These are phyloP conservation scores for Ramaria sp. DNA, from an alignment of 768 basidiomycete genomes.

Conservation along the genomic window DNA sequence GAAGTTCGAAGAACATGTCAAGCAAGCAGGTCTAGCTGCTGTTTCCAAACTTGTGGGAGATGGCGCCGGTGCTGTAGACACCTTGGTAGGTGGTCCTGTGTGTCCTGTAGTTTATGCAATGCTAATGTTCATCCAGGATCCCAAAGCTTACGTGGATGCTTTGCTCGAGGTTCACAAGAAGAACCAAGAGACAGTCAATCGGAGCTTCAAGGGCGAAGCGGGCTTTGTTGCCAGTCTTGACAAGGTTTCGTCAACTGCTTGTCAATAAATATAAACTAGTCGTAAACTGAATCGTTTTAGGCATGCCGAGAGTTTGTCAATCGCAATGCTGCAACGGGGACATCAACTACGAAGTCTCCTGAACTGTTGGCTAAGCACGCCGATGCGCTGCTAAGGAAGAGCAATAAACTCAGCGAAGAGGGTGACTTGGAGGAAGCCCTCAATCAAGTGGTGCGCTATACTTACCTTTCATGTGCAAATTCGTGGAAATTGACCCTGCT, in stretches of 20 bases:
- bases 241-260: slow-evolving; percentile 22
- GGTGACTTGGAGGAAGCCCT: slow-evolving; percentile 83
- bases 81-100: slow-evolving; percentile 25
- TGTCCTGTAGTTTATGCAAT: background rate
- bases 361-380: slow-evolving; percentile 89
- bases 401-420: slow-evolving; percentile 90
- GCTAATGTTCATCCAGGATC: slow-evolving; percentile 34
- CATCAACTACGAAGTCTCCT: slow-evolving; percentile 77
- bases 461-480: background rate
- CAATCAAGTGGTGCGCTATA: slow-evolving; percentile 67
- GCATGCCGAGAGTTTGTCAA: slow-evolving; percentile 96
- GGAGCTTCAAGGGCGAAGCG: slow-evolving; percentile 41
- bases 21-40: slow-evolving; percentile 74
- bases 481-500: slow-evolving; percentile 5
- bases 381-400: slow-evolving; percentile 83
- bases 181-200: slow-evolving; percentile 67
- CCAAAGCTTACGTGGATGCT: slow-evolving; percentile 91
- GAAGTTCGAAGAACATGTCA: slow-evolving; percentile 89
- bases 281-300: slow-evolving; percentile 26
- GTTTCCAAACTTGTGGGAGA: slow-evolving; percentile 59
- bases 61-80: slow-evolving; percentile 47
- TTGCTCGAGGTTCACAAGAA: slow-evolving; percentile 85
- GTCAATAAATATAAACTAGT: background rate
- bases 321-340: slow-evolving; percentile 79
- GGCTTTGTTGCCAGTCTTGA: slow-evolving; percentile 86